phyloP scores from a whole-genome alignment of 169 alveolate genomes.

The Cryptosporidium ubiquitum region DNA sequence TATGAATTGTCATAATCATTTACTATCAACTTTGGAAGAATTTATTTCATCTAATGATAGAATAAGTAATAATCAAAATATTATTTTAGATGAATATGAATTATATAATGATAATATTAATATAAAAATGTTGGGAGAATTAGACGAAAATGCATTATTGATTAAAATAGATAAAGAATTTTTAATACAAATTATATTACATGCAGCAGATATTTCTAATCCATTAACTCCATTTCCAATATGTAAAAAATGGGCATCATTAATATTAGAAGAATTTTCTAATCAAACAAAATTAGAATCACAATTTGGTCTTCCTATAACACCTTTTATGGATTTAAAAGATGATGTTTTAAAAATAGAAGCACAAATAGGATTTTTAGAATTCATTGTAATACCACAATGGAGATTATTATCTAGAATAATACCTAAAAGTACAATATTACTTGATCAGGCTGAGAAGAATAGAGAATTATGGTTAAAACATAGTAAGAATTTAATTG shows the following conservation, averaged over 20 bases:
- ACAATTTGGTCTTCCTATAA: slow-evolving; percentile 81
- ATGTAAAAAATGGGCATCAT: slow-evolving; percentile 83
- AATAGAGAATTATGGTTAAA: slow-evolving; percentile 36
- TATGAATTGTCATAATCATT: slow-evolving; percentile 76
- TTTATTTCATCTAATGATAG: slow-evolving; percentile 2
- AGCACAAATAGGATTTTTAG: slow-evolving; percentile 84
- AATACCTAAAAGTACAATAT: slow-evolving; percentile 1
- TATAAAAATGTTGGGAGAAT: slow-evolving; percentile 26
- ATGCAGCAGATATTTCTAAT: slow-evolving; percentile 87
- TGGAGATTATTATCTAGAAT: slow-evolving; percentile 52
- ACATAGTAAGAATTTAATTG: background rate
- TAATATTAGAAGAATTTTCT: slow-evolving; percentile 85
- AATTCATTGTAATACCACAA: slow-evolving; percentile 83
- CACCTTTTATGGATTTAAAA: slow-evolving; percentile 83
- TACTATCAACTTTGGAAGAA: slow-evolving; percentile 34
- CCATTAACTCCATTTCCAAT: slow-evolving; percentile 84
- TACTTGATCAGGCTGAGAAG: slow-evolving; percentile 31
- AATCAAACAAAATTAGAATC: slow-evolving; percentile 87
- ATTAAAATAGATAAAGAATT: slow-evolving; percentile 72
- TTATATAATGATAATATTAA: slow-evolving; percentile 6
- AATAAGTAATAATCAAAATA: background rate
- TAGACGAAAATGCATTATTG: slow-evolving; percentile 3
- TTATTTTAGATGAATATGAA: background rate
- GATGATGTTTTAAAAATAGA: slow-evolving; percentile 82
- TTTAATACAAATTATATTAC: slow-evolving; percentile 80